Conservation (phyloP, 164 flowering plant species). For the Vitis labrusca region DNA sequence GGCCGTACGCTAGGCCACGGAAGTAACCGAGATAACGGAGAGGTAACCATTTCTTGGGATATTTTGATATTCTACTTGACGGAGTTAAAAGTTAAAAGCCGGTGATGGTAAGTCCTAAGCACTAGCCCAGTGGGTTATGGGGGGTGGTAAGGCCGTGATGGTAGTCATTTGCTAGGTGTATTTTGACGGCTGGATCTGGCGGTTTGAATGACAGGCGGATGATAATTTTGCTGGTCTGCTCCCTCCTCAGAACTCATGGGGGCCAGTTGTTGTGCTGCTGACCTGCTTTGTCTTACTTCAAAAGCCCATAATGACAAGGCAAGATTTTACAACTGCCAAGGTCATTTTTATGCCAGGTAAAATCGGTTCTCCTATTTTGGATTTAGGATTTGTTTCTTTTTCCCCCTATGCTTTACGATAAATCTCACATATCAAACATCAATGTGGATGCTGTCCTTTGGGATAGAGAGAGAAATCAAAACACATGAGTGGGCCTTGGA, state of each 20-base stretch:
- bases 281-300: not conserved
- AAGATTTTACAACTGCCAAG: no score
- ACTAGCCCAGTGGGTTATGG: not conserved
- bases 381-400: not conserved
- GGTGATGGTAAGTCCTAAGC: not conserved
- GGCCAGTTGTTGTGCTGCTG: not conserved
- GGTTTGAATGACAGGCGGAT: not conserved
- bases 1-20: not conserved
- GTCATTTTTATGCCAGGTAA: not conserved
- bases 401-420: no score
- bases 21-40: not conserved
- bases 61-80: not conserved
- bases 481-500: constrained; percentile 2
- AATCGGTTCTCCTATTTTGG: no score
- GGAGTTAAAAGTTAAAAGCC: not conserved
- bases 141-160: not conserved
- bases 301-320: no score
- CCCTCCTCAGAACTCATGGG: not conserved
- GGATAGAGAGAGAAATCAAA: not conserved
- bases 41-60: not conserved
- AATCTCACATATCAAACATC: not conserved
- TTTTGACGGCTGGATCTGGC: constrained; percentile 18
- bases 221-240: not conserved
- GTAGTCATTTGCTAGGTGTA: not conserved
- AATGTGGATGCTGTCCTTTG: constrained; percentile 8